Evolutionary conservation across 345 rosid species (phyloP), one percentile per base, ranked within the genome.

Genomic region (Hibiscus mutabilis): DNA sequence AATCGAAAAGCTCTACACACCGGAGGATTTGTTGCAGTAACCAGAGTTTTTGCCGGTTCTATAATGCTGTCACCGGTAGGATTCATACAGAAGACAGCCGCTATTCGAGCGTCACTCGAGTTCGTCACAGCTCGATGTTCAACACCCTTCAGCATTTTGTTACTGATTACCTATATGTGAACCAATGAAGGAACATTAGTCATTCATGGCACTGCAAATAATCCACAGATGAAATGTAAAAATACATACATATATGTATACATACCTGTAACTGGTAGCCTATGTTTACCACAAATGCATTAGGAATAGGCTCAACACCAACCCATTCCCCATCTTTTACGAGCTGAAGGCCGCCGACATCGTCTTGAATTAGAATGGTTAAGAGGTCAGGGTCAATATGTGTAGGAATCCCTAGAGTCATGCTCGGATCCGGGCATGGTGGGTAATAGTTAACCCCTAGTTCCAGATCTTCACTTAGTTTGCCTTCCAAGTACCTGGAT

Each of bases 391-490:
- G 63, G 53, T 84, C 79, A 24, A 72, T 14, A 6, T 79, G 82
- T 33, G 22, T 61, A 12, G 77, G 73, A 19, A 74, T 1, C 59
- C 82, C 84, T 8, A 80, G 53, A 60, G 78, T 70, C 68, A 82
- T 68, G 22, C 77, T 77, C 58, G 84, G 84, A n/a, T 82, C 69
- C 7, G 80, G 83, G 59, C 80, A 80, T 5, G 86, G 75, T 1
- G 80, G 83, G 51, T 76, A 74, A 74, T 72, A 35, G 55, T 81
- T 77, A 7, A 75, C 33, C 9, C 59, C n/a, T 55, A 75, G 16
- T 15, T 70, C 5, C 33, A 29, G 63, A 11, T 14, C 66, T 71
- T 46, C 60, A 21, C 56, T 66, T 37, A 74, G 53, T 40, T 60
- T 55, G 37, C 57, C 68, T 10, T n/a, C 21, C 2, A 84, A 74